Percentiles rank a stretch among this genome's conserved stretches.
These are phyloP conservation scores for Carnegiea gigantea DNA, from an alignment of 179 eudicot species.

Conservation along the genomic window DNA sequence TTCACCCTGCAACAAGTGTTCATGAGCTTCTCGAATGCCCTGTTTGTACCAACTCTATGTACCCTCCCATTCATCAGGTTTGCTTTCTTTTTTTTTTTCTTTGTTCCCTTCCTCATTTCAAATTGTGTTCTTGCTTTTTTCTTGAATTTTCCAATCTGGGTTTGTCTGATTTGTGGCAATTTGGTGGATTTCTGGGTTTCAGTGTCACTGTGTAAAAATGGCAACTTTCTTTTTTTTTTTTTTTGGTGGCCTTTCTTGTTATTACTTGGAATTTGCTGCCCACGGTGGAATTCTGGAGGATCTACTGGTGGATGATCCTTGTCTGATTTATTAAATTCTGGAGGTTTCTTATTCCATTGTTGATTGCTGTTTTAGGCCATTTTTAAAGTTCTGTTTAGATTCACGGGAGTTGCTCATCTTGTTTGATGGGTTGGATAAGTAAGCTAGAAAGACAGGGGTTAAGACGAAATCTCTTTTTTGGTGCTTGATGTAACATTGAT, in stretches of 20 bases:
- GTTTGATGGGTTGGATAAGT: neutral
- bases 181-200: neutral
- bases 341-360: neutral
- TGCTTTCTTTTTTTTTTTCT: neutral
- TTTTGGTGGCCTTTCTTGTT: neutral
- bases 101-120: neutral
- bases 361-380: neutral
- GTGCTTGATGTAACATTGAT: neutral
- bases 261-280: neutral
- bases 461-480: neutral
- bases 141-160: neutral
- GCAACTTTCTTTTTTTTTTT: neutral
- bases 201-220: neutral
- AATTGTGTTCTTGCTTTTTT: neutral
- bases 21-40: conserved; percentile 97
- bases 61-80: conserved; percentile 97
- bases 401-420: neutral
- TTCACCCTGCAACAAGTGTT: conserved; percentile 71
- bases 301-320: neutral
- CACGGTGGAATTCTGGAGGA: neutral
- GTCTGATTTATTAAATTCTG: neutral
- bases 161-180: neutral
- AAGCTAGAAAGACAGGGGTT: neutral
- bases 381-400: neutral
- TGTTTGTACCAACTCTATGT: conserved; percentile 95